A percentile compares a stretch with the other conserved stretches of the same genome.
Conservation (phyloP, 306 rosid species). For the Cicer bijugum region DNA sequence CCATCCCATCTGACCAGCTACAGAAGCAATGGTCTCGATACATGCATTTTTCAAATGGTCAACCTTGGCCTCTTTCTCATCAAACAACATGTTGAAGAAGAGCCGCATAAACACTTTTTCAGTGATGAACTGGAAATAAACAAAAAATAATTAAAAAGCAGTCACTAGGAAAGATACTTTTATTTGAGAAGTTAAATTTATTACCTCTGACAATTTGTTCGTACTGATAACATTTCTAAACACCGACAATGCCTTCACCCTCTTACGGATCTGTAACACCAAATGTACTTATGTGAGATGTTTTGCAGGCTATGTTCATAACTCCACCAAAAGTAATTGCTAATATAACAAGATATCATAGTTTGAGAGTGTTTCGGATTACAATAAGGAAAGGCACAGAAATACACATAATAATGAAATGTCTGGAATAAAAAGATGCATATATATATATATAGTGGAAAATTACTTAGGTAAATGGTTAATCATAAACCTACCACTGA, state of each 20-base stretch:
- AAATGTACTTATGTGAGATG: constrained; percentile 22
- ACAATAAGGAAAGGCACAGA: constrained; percentile 28
- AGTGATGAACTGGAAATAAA: constrained; percentile 61
- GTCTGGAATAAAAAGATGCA: constrained; percentile 10
- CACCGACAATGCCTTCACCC: constrained; percentile 79
- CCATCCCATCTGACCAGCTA: constrained; percentile 85
- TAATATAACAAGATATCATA: constrained; percentile 29
- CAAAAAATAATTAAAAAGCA: constrained; percentile 41
- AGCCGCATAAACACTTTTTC: constrained; percentile 78
- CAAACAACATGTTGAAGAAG: constrained; percentile 79
- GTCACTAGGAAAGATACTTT: constrained; percentile 35
- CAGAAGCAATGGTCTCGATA: constrained; percentile 82
- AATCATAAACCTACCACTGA: constrained; percentile 60
- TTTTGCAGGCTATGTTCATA: constrained; percentile 10
- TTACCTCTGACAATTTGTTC: constrained; percentile 76
- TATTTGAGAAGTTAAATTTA: constrained; percentile 29
- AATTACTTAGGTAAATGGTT: constrained; percentile 25
- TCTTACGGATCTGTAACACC: constrained; percentile 72
- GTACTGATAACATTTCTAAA: constrained; percentile 61
- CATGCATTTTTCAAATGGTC: constrained; percentile 84
- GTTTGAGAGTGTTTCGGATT: constrained; percentile 11
- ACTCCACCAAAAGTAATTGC: constrained; percentile 33
- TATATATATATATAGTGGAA: background rate
- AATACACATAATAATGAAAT: constrained; percentile 19
- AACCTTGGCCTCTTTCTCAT: constrained; percentile 68